phyloP scores from a whole-genome alignment of 495 filamentous ascomycete genomes.

The Sordaria brevicollis region DNA sequence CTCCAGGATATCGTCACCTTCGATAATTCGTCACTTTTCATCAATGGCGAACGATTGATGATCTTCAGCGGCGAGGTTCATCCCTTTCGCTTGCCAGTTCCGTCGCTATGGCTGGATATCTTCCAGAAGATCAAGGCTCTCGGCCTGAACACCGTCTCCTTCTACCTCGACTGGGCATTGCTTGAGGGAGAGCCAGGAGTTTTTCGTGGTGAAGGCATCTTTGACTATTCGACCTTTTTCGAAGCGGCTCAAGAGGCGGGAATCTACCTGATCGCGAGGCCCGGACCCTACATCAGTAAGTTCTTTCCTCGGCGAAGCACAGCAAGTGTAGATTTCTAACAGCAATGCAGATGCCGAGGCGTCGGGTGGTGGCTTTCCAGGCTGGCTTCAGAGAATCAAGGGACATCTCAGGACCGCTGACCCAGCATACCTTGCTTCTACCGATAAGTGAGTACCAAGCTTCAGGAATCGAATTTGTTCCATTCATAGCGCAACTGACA shows the following conservation, averaged over 20 bases:
- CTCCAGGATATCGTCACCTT: conserved; percentile 44
- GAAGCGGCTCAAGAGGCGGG: conserved; percentile 56
- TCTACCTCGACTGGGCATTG: conserved; percentile 74
- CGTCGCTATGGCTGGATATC: conserved; percentile 60
- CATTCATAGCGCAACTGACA: background rate
- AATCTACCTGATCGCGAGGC: conserved; percentile 64
- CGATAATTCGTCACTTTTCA: conserved; percentile 64
- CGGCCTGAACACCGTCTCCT: conserved; percentile 66
- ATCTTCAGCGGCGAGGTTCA: conserved; percentile 68
- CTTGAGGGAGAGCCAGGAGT: conserved; percentile 61
- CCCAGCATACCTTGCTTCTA: conserved; percentile 52
- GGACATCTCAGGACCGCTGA: conserved; percentile 50
- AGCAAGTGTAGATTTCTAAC: background rate
- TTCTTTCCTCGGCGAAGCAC: background rate
- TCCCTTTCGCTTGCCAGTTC: conserved; percentile 64
- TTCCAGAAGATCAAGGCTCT: conserved; percentile 73
- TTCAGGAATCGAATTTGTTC: background rate
- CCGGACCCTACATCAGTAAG: conserved; percentile 36
- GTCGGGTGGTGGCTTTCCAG: conserved; percentile 24
- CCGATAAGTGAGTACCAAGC: conserved; percentile 36
- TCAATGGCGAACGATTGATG: conserved; percentile 60
- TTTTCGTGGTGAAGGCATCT: conserved; percentile 59
- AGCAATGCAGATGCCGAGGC: conserved; percentile 53
- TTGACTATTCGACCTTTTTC: conserved; percentile 61
- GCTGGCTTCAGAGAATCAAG: conserved; percentile 48